Evolutionary conservation across 2,329 filamentous ascomycete genomes (phyloP).

Genomic region (Chaetoscypha palmicola): DNA sequence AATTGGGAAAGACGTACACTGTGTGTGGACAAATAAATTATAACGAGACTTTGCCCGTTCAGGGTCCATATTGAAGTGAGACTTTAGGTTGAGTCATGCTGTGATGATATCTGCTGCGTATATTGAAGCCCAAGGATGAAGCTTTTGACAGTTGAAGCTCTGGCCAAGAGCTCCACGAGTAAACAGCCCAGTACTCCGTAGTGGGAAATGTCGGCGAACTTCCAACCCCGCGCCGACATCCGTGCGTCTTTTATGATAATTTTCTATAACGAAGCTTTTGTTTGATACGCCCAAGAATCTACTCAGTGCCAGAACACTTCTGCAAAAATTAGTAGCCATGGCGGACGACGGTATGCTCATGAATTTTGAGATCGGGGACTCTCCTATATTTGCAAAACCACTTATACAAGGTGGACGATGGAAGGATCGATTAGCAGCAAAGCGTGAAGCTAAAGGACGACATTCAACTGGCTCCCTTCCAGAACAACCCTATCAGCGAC

Average conservation of each 20-base stretch:
- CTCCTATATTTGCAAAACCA: constrained; percentile 52
- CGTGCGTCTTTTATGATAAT: constrained; percentile 15
- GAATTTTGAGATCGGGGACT: constrained; percentile 77
- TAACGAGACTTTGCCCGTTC: constrained; percentile 11
- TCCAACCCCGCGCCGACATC: constrained; percentile 6
- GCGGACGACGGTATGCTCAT: constrained; percentile 91
- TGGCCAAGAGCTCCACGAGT: no score
- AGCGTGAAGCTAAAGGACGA: constrained; percentile 55
- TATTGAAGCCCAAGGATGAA: constrained; percentile 22
- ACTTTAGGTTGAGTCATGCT: constrained; percentile 22
- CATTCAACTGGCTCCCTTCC: constrained; percentile 31
- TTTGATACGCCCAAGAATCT: no score
- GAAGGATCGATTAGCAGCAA: constrained; percentile 79
- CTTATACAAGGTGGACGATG: constrained; percentile 85
- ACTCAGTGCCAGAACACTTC: background rate
- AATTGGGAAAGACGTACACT: background rate
- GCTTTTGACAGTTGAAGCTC: no score
- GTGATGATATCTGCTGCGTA: constrained; percentile 29
- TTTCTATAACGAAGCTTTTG: constrained; percentile 21
- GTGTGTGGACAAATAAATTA: background rate
- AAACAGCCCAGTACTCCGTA: no score
- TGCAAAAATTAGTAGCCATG: constrained; percentile 45
- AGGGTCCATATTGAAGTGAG: constrained; percentile 23
- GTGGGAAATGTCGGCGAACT: no score
- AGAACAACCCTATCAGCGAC: constrained; percentile 17